These are phyloP conservation scores for Cytidiella melzeri DNA, from an alignment of 768 basidiomycete genomes.

Conservation along the genomic window DNA sequence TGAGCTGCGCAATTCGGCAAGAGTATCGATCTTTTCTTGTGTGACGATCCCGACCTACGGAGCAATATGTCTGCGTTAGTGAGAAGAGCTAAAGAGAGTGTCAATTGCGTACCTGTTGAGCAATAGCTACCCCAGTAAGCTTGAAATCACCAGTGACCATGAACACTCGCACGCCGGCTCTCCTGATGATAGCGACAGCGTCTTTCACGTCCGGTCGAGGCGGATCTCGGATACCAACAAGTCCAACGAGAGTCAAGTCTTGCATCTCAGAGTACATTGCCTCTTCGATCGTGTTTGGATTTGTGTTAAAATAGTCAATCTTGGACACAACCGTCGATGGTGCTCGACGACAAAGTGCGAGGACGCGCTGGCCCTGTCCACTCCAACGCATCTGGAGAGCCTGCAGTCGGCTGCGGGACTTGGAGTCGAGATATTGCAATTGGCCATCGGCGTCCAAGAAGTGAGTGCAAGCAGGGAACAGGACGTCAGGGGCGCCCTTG, in stretches of 20 bases:
- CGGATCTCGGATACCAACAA: constrained; percentile 58
- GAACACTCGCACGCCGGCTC: constrained; percentile 56
- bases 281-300: constrained; percentile 37
- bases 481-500: constrained; percentile 58
- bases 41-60: constrained; percentile 38
- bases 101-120: constrained; percentile 57
- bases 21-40: constrained; percentile 30
- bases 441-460: constrained; percentile 32
- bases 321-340: constrained; percentile 24
- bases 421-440: constrained; percentile 25
- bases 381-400: constrained; percentile 44
- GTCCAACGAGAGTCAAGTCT: constrained; percentile 47
- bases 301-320: constrained; percentile 25
- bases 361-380: constrained; percentile 52
- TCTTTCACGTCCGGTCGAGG: constrained; percentile 48
- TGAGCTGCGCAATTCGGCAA: constrained; percentile 23
- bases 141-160: constrained; percentile 62
- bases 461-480: constrained; percentile 34
- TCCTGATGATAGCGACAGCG: constrained; percentile 42
- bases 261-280: constrained; percentile 34
- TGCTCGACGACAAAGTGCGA: constrained; percentile 46
- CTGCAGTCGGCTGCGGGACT: constrained; percentile 25
- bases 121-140: constrained; percentile 57
- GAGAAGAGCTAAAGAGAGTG: constrained; percentile 27
- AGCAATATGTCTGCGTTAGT: too few relatives aligned